Base-by-base conservation (phyloP, 2,329 filamentous ascomycete genomes). In the Fragosphaeria purpurea region DNA sequence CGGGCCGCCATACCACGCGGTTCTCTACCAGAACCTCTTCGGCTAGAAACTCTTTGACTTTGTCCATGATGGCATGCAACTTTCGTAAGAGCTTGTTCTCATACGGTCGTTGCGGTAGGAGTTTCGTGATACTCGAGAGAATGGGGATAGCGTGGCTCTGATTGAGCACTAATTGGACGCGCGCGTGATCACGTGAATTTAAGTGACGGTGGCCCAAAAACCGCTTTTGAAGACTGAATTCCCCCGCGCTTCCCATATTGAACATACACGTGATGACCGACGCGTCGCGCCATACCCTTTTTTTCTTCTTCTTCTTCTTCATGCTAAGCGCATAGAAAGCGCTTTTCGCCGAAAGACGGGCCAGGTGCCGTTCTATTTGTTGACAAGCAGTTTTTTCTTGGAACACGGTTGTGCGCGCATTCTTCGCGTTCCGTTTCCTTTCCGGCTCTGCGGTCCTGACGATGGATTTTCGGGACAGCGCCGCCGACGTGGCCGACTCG, bases 21-120 rank as follows among this genome's bases (percentile, higher is more conserved):
- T 83, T 80, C 62, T 95, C 87, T 52, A 81, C 83, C 56, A 95
- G 74, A 51, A 95, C 76, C 61, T 83, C 80, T 58, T 83, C 80
- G 5, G 86, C 85, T 6, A 95, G 76, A 60, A 82, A 91, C 51
- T 81, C 82, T 57, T 74, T 81, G 62, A 87, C 83, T 56, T 84
- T 79, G 2, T 75, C 72, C 77, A 81, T 80, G 4, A 45, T 53
- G 48, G 37, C 38, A 12, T n/a, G 41, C 30, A 32, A 37, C 11
- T 6, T 37, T n/a, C n/a, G n/a, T 22, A 22, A 22, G 22, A 22
- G 22, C 22, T 22, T 22, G 22, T 22, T 22, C 22, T 22, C 22
- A 22, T 22, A 22, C 22, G 22, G 22, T 22, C 22, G 22, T 22
- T 22, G 22, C 22, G 22, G 22, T 22, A 22, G 22, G 22, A 22